Conservation (phyloP, 2,329 filamentous ascomycete species). For the Aspergillus felis region DNA sequence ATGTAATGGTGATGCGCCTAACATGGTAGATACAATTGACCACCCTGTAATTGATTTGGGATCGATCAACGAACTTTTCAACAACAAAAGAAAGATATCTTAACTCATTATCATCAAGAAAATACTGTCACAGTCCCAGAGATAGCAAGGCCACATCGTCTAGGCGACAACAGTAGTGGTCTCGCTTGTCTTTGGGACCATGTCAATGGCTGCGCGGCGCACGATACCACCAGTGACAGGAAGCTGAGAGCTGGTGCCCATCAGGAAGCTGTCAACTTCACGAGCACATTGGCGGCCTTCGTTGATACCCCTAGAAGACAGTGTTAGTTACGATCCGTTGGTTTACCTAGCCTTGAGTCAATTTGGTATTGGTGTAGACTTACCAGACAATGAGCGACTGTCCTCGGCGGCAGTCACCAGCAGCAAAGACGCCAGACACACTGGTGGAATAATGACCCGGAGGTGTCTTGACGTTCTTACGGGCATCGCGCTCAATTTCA, state of each 20-base stretch:
- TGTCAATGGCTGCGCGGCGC: constrained; percentile 63
- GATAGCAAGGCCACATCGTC: constrained; percentile 1
- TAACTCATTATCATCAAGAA: constrained; percentile 15
- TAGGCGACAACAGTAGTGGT: constrained; percentile 28
- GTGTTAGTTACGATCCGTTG: constrained; percentile 6
- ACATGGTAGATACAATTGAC: constrained; percentile 2
- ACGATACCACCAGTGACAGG: constrained; percentile 92
- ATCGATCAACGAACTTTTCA: constrained; percentile 6
- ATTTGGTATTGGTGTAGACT: constrained; percentile 34
- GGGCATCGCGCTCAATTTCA: constrained; percentile 83
- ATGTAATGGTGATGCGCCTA: constrained; percentile 1
- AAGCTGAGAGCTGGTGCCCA: constrained; percentile 67
- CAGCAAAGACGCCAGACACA: constrained; percentile 82
- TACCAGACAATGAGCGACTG: constrained; percentile 96
- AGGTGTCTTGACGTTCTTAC: constrained; percentile 95
- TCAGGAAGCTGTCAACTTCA: constrained; percentile 85
- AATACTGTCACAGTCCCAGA: not conserved
- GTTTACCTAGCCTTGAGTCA: not conserved
- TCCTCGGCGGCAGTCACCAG: constrained; percentile 89
- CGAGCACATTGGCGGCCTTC: constrained; percentile 90
- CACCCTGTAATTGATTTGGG: not conserved
- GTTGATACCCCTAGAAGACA: constrained; percentile 73
- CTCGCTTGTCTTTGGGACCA: constrained; percentile 33
- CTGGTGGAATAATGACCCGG: constrained; percentile 86
- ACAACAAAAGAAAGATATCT: constrained; percentile 10